Percentiles rank a stretch among this genome's conserved stretches.
Evolutionary conservation across 2,329 filamentous ascomycete genomes (phyloP).

Genomic region (Nemania serpens): DNA sequence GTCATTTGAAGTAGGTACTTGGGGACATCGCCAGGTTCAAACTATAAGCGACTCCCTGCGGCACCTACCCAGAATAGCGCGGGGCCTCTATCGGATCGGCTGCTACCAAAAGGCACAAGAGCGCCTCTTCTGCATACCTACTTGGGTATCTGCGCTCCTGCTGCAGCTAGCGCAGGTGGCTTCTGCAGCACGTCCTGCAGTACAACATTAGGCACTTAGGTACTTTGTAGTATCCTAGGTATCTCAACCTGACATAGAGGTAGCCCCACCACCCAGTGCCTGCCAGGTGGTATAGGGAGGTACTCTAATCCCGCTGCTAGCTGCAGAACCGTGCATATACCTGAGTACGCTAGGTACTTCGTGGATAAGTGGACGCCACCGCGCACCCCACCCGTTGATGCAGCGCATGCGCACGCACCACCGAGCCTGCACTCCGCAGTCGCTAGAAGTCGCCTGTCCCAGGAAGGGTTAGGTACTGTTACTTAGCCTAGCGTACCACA

Average conservation of each 20-base stretch:
- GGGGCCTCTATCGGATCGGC: conserved; percentile 7
- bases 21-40: too few relatives aligned
- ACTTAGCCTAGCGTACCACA: background rate
- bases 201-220: background rate
- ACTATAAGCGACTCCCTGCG: too few relatives aligned
- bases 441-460: background rate
- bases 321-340: background rate
- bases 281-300: background rate
- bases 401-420: conserved; percentile 7
- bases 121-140: conserved; percentile 8
- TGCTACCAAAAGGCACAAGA: conserved; percentile 2
- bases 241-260: background rate
- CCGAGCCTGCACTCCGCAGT: conserved; percentile 20
- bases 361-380: conserved; percentile 5
- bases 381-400: conserved; percentile 7
- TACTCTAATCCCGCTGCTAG: background rate
- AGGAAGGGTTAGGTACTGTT: background rate
- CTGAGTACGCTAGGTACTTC: background rate
- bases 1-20: background rate
- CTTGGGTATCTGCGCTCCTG: background rate
- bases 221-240: background rate
- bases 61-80: conserved; percentile 15
- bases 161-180: conserved; percentile 16
- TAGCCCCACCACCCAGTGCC: background rate
- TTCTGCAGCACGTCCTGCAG: conserved; percentile 23